Conservation (phyloP, 2,329 filamentous ascomycete genomes). For the Colletotrichum lini region DNA sequence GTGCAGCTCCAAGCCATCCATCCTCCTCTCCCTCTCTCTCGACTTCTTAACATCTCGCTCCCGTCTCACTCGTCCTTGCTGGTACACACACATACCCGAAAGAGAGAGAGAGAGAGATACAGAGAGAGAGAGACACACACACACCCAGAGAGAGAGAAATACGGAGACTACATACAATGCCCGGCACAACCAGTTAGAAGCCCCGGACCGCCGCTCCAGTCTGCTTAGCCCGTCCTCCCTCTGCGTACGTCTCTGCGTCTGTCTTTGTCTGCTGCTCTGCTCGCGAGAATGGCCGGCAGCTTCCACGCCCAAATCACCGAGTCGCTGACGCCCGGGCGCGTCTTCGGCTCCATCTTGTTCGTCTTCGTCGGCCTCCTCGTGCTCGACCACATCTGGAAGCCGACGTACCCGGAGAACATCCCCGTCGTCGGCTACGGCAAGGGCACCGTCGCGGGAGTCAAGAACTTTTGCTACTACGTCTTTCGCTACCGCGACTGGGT, state of each 20-base stretch:
- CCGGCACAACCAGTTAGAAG: not conserved
- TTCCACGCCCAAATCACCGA: conserved; percentile 48
- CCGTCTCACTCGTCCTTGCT: too few relatives aligned
- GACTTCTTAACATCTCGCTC: not conserved
- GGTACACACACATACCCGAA: too few relatives aligned
- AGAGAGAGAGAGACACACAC: too few relatives aligned
- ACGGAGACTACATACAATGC: conserved; percentile 14
- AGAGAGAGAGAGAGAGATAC: too few relatives aligned
- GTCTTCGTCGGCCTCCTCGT: conserved; percentile 57
- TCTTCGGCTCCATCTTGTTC: conserved; percentile 47
- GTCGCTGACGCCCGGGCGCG: conserved; percentile 50
- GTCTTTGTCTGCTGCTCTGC: too few relatives aligned
- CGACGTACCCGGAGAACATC: conserved; percentile 56
- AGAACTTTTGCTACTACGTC: conserved; percentile 58
- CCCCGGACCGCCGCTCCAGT: not conserved
- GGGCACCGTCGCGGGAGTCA: conserved; percentile 53
- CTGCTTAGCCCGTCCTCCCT: not conserved
- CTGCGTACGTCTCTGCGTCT: too few relatives aligned
- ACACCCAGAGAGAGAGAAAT: too few relatives aligned
- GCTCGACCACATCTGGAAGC: conserved; percentile 56
- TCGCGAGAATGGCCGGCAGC: conserved; percentile 33
- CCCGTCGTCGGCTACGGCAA: conserved; percentile 58
- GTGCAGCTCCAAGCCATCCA: conserved; percentile 24
- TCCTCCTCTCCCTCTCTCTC: not conserved
- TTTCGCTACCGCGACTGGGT: conserved; percentile 57